A percentile compares a stretch with the other conserved stretches of the same genome.
Conservation (phyloP, 2,329 filamentous ascomycete genomes). For the Blumeria hordei region DNA sequence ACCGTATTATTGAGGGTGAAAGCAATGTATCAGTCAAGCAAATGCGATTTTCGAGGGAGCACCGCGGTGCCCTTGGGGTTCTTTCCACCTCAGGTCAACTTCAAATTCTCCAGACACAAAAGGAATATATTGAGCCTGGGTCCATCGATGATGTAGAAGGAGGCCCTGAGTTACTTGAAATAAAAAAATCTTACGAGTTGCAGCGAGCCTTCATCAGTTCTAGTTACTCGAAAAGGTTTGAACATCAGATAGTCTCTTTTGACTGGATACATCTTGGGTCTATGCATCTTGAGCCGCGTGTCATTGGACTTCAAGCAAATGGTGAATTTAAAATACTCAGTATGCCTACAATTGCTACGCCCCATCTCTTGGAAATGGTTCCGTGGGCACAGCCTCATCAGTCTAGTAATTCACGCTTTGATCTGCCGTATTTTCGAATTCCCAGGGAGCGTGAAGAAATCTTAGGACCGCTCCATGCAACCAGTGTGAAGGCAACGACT, state of each 20-base stretch:
- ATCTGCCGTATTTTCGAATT: conserved; percentile 31
- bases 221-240: conserved; percentile 20
- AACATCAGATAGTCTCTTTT: conserved; percentile 39
- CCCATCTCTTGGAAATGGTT: conserved; percentile 33
- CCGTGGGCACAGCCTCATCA: conserved; percentile 36
- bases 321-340: conserved; percentile 37
- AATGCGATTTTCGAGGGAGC: conserved; percentile 37
- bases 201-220: conserved; percentile 30
- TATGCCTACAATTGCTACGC: conserved; percentile 31
- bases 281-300: conserved; percentile 28
- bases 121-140: conserved; percentile 23
- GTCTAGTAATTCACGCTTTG: conserved; percentile 25
- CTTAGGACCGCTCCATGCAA: conserved; percentile 28
- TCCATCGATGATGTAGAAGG: conserved; percentile 21
- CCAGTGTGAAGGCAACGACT: conserved; percentile 27
- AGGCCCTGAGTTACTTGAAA: conserved; percentile 33
- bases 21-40: conserved; percentile 37
- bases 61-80: conserved; percentile 33
- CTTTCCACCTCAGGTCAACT: conserved; percentile 38
- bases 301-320: conserved; percentile 33
- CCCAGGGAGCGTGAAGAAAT: conserved; percentile 26
- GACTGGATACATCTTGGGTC: conserved; percentile 39
- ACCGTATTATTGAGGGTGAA: conserved; percentile 27
- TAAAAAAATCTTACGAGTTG: conserved; percentile 35
- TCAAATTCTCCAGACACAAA: conserved; percentile 32